phyloP scores from a whole-genome alignment of 805 yeast genomes.

The Myxozyma vanderwaltii region DNA sequence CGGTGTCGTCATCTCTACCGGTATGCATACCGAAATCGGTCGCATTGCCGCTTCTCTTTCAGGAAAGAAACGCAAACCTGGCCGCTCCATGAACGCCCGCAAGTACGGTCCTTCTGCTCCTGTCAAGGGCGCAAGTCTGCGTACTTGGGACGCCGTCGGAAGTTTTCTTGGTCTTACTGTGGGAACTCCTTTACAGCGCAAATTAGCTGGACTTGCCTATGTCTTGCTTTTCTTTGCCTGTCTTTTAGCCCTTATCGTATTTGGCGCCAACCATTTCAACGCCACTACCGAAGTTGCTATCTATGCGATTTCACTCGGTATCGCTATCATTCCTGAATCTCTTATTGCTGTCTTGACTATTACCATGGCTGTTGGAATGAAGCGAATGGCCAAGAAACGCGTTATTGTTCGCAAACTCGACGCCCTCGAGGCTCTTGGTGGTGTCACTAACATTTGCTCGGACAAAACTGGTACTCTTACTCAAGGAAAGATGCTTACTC shows the following conservation, averaged over 20 bases:
- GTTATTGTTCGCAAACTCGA: conserved; percentile 78
- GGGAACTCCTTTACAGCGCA: conserved; percentile 82
- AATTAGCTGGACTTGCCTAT: conserved; percentile 75
- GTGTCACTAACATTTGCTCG: conserved; percentile 77
- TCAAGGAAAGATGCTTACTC: conserved; percentile 77
- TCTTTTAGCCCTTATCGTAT: conserved; percentile 79
- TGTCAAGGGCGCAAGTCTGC: conserved; percentile 49
- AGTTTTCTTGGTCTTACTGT: conserved; percentile 71
- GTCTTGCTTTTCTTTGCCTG: conserved; percentile 74
- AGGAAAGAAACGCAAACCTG: conserved; percentile 22
- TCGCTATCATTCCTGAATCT: conserved; percentile 82
- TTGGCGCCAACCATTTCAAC: conserved; percentile 76
- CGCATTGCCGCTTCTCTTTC: conserved; percentile 55
- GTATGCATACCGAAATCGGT: conserved; percentile 73
- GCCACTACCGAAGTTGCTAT: conserved; percentile 83
- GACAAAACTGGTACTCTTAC: conserved; percentile 84
- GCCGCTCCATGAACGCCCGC: conserved; percentile 26
- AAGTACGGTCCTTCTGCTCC: conserved; percentile 31
- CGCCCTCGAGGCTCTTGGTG: conserved; percentile 76
- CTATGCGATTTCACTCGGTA: conserved; percentile 83
- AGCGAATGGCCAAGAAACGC: conserved; percentile 65
- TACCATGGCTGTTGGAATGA: conserved; percentile 82
- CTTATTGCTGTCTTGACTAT: conserved; percentile 79
- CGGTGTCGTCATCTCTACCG: conserved; percentile 70
- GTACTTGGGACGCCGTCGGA: conserved; percentile 60